These are phyloP conservation scores for Orbilia quercus DNA, from an alignment of 2,329 filamentous ascomycete genomes.

Conservation along the genomic window DNA sequence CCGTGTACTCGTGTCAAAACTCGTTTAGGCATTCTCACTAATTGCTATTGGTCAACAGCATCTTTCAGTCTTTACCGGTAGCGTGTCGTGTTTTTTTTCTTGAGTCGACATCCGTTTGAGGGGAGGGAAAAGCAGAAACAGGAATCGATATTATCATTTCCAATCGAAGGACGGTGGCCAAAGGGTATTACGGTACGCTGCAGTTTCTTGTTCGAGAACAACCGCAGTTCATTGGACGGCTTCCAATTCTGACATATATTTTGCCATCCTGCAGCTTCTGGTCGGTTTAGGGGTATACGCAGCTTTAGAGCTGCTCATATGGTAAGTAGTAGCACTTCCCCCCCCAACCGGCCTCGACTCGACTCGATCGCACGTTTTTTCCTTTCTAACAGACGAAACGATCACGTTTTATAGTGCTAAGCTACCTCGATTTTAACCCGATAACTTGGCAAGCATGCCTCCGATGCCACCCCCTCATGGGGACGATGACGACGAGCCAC, in stretches of 20 bases:
- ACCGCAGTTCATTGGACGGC: background rate
- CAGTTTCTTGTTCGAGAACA: background rate
- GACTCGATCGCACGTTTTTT: too few species aligned
- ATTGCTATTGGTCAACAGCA: background rate
- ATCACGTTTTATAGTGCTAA: slow-evolving; percentile 1
- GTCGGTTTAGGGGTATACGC: slow-evolving; percentile 36
- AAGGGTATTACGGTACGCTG: background rate
- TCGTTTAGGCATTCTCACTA: slow-evolving; percentile 1
- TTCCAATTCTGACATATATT: slow-evolving; percentile 5
- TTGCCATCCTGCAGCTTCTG: slow-evolving; percentile 12
- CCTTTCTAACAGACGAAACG: slow-evolving; percentile 8
- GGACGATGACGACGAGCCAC: slow-evolving; percentile 52
- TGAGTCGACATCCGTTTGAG: background rate
- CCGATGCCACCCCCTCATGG: slow-evolving; percentile 29
- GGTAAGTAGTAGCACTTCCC: slow-evolving; percentile 8
- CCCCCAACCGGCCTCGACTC: background rate
- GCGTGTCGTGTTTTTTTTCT: background rate
- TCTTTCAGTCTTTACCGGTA: slow-evolving; percentile 15
- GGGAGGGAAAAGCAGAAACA: slow-evolving; percentile 1
- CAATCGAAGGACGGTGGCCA: slow-evolving; percentile 12
- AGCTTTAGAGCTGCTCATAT: slow-evolving; percentile 46
- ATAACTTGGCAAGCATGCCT: slow-evolving; percentile 10
- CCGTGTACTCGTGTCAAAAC: background rate
- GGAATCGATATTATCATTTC: background rate
- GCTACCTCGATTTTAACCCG: background rate